These are phyloP conservation scores for Pseudogymnoascus sp. DNA, from an alignment of 2,329 filamentous ascomycete genomes.

Conservation along the genomic window DNA sequence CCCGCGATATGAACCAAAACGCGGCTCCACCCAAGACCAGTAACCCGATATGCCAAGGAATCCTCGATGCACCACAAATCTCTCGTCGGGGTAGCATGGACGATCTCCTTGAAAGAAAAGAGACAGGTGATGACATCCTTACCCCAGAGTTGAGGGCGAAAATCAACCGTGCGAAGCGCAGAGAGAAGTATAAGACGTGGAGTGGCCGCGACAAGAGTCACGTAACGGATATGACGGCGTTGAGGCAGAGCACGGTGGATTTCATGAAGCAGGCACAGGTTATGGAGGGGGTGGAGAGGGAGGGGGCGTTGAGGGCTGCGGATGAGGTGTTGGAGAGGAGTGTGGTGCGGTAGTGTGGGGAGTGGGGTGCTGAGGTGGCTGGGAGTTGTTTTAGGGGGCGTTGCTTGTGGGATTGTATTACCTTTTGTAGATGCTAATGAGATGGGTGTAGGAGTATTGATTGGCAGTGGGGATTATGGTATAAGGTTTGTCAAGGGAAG, in stretches of 20 bases:
- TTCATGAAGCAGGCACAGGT: slow-evolving; percentile 16
- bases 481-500: neutral
- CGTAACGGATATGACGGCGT: neutral
- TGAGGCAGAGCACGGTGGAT: slow-evolving; percentile 23
- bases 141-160: neutral
- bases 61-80: neutral
- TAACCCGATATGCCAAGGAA: neutral
- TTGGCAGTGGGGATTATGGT: neutral
- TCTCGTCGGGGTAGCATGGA: neutral
- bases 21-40: too few species aligned
- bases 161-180: neutral
- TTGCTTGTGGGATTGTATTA: neutral
- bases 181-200: slow-evolving; percentile 24
- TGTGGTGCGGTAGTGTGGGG: neutral
- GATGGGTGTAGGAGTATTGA: neutral
- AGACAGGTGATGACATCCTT: neutral
- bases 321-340: neutral
- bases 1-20: neutral
- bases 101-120: neutral
- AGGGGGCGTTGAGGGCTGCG: slow-evolving; percentile 18
- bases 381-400: neutral
- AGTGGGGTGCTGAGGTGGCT: too few species aligned
- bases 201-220: slow-evolving; percentile 22
- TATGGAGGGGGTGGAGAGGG: slow-evolving; percentile 19
- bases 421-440: neutral